Evolutionary conservation across 305 asterid species (phyloP), one percentile per base, ranked within the genome.

Genomic region (Withania somnifera): DNA sequence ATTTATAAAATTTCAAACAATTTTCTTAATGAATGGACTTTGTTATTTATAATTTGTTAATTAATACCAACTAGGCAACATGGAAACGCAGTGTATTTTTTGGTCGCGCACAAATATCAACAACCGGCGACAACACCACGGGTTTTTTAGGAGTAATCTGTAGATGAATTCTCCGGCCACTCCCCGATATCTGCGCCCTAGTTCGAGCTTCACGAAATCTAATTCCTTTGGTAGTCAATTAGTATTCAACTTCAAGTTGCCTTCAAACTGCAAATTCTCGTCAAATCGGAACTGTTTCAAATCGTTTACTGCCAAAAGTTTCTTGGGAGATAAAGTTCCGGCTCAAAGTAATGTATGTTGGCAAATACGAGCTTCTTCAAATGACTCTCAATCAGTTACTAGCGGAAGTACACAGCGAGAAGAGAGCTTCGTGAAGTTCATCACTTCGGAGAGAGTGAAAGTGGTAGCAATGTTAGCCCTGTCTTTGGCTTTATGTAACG

Each of bases 371-470:
- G 91, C 93, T 32, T 86, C 95, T 5, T 83, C 92, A 42, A 73
- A 81, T 81, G 93, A 81, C 42, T 88, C 89, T 64, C 87, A 80
- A 80, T 87, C 91, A 84, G n/a, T 77, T 78, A 24, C 24, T 11
- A 83, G 91, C 34, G 83, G 81, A 75, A 82, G 88, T 10, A 52
- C 56, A 61, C 54, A 79, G 52, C 85, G 32, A 71, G 89, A 87
- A 81, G 89, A 93, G 14, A 87, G 89, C 81, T 86, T 88, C 73
- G 83, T 81, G 86, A 98, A 93, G 92, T 94, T 94, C 81, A 93
- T 95, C 81, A 95, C 99, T 85, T 95, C 99, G 56, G 99, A 95
- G 89, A 92, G 99, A 86, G 95, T 95, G 82, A 95, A 95, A 87
- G 99, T 95, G 75, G 99, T 95, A 84, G 91, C 94, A 54, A 94